Base-by-base conservation (phyloP, 495 filamentous ascomycete species). In the Extremus antarcticus region DNA sequence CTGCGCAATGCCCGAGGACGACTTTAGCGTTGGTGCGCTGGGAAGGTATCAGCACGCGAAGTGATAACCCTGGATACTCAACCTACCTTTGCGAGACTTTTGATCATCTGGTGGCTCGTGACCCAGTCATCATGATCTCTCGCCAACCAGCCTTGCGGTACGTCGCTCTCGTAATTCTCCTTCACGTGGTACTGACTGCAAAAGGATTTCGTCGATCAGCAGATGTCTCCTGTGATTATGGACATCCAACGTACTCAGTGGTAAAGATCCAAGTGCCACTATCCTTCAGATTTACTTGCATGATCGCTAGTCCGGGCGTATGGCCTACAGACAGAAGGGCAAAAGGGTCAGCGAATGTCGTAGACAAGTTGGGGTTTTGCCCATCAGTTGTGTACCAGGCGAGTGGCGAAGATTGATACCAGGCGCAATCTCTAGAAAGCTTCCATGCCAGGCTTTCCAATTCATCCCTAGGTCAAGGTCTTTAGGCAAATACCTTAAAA, bases 71-170 rank as follows among this genome's bases (percentile, higher is more conserved):
- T n/a, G n/a, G n/a, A n/a, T n/a, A 35, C 8, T 7, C 4, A 7
- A 21, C 19, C 3, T 45, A 45, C 41, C 41, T 45, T 45, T 21
- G 41, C 41, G 7, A 45, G 19, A 7, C 16, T 7, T n/a, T 68
- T 58, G 29, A 74, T 66, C 65, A 74, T 65, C 25, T 71, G 62
- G 47, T 70, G 50, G 56, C 70, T 73, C 13, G 63, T 55, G n/a
- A 67, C 61, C 74, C 74, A 76, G 1, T 61, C 67, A 55, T 59
- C 65, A 62, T 75, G 69, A 57, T 76, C 73, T 25, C 73, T 50
- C n/a, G 67, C 66, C 22, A 76, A 55, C 60, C 72, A 70, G 0
- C 74, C 75, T 20, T 76, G 74, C 1, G 74, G 70, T 25, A 50
- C 25, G 19, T 22, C 32, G 13, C 13, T 39, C 19, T 56, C 54